A percentile compares a stretch with the other conserved stretches of the same genome.
Evolutionary conservation across 192 early-diverging fungal species (phyloP).

Genomic region (Geranomyces variabilis): DNA sequence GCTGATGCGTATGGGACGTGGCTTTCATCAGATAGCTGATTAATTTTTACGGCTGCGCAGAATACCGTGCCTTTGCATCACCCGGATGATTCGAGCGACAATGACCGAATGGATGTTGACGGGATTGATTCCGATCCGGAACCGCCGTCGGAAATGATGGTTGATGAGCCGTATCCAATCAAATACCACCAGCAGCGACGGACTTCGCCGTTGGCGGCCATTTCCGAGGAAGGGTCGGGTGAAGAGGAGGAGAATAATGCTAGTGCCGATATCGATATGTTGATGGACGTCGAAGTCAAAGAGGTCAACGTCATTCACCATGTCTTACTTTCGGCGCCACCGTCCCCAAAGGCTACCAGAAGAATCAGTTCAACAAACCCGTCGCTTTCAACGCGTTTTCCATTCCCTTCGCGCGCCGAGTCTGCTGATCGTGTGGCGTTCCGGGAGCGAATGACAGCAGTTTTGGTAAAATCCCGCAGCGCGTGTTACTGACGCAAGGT

Average conservation of each 20-base stretch:
- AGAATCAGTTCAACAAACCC: neutral
- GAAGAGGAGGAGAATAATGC: neutral
- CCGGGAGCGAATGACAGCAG: neutral
- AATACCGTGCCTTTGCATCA: slow-evolving; percentile 11
- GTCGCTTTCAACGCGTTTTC: neutral
- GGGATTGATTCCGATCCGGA: neutral
- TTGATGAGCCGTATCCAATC: too few species aligned
- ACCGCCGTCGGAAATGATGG: too few species aligned
- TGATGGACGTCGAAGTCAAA: slow-evolving; percentile 5
- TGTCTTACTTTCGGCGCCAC: neutral
- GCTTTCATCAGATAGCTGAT: too few species aligned
- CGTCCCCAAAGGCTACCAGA: neutral
- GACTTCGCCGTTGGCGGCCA: too few species aligned
- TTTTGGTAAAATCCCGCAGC: neutral
- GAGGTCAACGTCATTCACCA: slow-evolving; percentile 7
- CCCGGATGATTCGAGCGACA: neutral
- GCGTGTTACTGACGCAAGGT: neutral
- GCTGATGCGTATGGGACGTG: neutral
- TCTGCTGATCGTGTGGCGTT: neutral
- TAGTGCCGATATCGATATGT: neutral
- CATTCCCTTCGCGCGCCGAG: neutral
- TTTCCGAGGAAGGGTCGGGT: neutral
- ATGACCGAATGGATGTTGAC: neutral
- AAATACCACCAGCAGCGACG: too few species aligned
- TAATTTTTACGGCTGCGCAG: too few species aligned